Conservation (phyloP, 2,329 filamentous ascomycete species). For the Seiridium cupressi region DNA sequence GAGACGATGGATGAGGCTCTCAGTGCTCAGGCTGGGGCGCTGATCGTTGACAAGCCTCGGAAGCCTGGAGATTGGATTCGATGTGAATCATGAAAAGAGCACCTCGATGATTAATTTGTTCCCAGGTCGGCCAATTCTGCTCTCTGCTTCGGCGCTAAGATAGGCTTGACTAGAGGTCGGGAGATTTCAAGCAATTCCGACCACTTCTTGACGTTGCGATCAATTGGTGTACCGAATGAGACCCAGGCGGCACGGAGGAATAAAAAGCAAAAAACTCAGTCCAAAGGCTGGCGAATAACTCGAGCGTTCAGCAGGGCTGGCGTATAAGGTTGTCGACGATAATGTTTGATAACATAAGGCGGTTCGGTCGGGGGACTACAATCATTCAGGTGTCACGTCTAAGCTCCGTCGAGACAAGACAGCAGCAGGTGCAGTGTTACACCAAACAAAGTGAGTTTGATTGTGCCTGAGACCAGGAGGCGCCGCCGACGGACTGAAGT, state of each 20-base stretch:
- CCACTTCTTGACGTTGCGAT: not conserved
- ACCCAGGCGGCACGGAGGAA: not conserved
- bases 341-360: conserved; percentile 6
- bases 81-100: too few species aligned
- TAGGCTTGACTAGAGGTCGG: too few species aligned
- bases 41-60: not conserved
- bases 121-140: not conserved
- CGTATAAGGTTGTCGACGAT: not conserved
- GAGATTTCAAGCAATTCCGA: not conserved
- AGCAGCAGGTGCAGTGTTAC: conserved; percentile 3
- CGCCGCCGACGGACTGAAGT: not conserved
- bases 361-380: not conserved
- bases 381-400: conserved; percentile 5
- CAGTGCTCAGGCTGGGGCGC: not conserved
- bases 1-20: not conserved
- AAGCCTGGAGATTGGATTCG: too few species aligned
- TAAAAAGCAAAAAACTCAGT: not conserved
- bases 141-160: not conserved
- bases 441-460: not conserved
- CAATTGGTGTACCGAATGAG: not conserved
- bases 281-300: too few species aligned
- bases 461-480: conserved; percentile 3
- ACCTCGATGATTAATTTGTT: not conserved
- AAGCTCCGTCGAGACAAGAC: conserved; percentile 1
- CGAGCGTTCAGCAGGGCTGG: not conserved